These are phyloP conservation scores for Colletotrichum higginsianum DNA, from an alignment of 2,329 filamentous ascomycete genomes.

Conservation along the genomic window DNA sequence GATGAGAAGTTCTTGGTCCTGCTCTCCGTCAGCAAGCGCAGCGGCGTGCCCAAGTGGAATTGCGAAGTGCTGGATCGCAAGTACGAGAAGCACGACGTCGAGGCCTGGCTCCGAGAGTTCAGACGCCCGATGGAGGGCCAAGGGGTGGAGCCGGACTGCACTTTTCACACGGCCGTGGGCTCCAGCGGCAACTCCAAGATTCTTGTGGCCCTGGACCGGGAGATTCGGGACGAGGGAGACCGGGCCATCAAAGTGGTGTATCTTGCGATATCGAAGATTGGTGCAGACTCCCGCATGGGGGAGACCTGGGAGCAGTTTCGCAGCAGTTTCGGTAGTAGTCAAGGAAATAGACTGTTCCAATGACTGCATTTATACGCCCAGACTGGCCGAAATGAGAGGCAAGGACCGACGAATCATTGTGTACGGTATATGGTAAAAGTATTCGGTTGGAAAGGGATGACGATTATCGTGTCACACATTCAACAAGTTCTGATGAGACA, in stretches of 20 bases:
- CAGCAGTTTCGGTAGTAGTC: not conserved
- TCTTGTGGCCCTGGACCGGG: slow-evolving; percentile 17
- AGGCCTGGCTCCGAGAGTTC: slow-evolving; percentile 23
- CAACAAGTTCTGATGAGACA: no score
- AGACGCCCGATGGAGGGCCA: not conserved
- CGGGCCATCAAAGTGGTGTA: slow-evolving; percentile 41
- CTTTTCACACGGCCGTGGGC: not conserved
- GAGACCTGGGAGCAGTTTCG: not conserved
- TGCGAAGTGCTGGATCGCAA: slow-evolving; percentile 18
- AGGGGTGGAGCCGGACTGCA: not conserved
- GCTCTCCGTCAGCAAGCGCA: slow-evolving; percentile 6
- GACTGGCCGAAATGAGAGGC: no score
- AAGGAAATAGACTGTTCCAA: not conserved
- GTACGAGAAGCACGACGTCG: not conserved
- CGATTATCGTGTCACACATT: no score
- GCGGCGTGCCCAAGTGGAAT: not conserved
- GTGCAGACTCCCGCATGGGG: not conserved
- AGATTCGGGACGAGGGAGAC: slow-evolving; percentile 1
- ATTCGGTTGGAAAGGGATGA: no score
- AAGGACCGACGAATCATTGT: no score
- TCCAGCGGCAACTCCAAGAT: not conserved
- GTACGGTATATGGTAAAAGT: no score
- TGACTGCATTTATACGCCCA: not conserved
- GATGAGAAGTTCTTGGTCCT: slow-evolving; percentile 10
- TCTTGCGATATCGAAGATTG: not conserved